phyloP scores from a whole-genome alignment of 495 filamentous ascomycete species.

The Aspergillus panamensis region DNA sequence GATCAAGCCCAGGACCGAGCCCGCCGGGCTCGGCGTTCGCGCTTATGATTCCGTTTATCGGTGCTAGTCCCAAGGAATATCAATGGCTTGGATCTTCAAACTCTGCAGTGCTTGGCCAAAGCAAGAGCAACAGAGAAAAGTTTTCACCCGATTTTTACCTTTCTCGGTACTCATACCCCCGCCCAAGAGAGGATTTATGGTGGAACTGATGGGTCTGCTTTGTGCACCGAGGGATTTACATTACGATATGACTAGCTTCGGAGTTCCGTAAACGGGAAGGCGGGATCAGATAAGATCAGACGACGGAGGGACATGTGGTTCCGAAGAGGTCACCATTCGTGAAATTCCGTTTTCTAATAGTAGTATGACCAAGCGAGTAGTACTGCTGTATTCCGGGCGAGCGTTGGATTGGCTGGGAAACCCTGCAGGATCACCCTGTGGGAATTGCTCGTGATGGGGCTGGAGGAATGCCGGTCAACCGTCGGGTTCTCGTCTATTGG shows the following conservation, averaged over 20 bases:
- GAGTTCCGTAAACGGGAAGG: slow-evolving; percentile 15
- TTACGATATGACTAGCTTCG: slow-evolving; percentile 12
- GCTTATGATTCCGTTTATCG: background rate
- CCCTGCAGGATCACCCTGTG: background rate
- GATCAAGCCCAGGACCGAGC: too few species aligned
- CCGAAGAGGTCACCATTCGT: slow-evolving; percentile 9
- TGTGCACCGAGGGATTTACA: background rate
- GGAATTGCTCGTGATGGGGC: background rate
- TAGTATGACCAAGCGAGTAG: too few species aligned
- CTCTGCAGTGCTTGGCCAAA: background rate
- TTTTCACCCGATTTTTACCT: background rate
- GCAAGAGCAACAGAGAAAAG: background rate
- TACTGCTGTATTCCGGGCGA: background rate
- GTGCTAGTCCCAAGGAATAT: background rate
- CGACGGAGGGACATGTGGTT: slow-evolving; percentile 13
- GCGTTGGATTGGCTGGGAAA: background rate
- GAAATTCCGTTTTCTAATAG: background rate
- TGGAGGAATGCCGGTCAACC: background rate
- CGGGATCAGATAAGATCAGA: slow-evolving; percentile 30
- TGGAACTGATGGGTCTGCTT: slow-evolving; percentile 2
- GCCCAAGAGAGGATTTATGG: background rate
- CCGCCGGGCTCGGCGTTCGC: background rate
- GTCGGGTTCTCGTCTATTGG: background rate
- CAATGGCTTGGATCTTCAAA: background rate
- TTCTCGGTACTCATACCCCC: background rate